phyloP scores from a whole-genome alignment of 805 yeast species.

The Candida dajiaensis region DNA sequence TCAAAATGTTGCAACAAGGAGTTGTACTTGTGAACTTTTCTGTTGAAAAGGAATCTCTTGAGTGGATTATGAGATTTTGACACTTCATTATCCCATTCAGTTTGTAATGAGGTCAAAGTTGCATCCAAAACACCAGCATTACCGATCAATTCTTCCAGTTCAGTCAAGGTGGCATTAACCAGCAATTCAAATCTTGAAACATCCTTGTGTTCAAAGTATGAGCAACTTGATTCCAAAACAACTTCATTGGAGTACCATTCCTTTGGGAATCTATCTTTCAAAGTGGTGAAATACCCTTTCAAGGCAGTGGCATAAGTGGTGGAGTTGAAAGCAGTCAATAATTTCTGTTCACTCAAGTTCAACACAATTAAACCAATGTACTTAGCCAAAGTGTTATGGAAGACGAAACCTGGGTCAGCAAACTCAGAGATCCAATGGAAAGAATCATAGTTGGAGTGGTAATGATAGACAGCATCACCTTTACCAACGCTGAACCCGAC shows the following conservation, averaged over 20 bases:
- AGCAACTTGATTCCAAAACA: not conserved
- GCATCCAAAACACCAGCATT: slow-evolving; percentile 25
- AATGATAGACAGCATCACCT: slow-evolving; percentile 60
- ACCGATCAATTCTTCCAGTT: slow-evolving; percentile 21
- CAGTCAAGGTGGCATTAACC: slow-evolving; percentile 24
- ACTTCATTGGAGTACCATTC: slow-evolving; percentile 20
- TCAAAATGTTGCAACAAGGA: slow-evolving; percentile 35
- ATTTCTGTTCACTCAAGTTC: slow-evolving; percentile 42
- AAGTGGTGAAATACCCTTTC: slow-evolving; percentile 30
- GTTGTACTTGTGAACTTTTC: slow-evolving; percentile 27
- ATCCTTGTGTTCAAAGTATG: slow-evolving; percentile 3
- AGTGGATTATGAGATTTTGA: slow-evolving; percentile 27
- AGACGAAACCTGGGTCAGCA: slow-evolving; percentile 58
- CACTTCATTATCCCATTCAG: slow-evolving; percentile 23
- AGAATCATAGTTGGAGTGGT: slow-evolving; percentile 73
- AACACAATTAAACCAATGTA: slow-evolving; percentile 45
- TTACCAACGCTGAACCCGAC: slow-evolving; percentile 42
- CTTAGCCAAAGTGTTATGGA: slow-evolving; percentile 52
- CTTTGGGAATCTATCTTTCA: slow-evolving; percentile 32
- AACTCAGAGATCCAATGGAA: slow-evolving; percentile 60
- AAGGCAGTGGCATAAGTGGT: slow-evolving; percentile 35
- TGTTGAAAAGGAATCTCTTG: slow-evolving; percentile 24
- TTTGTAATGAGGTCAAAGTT: slow-evolving; percentile 15
- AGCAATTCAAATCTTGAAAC: slow-evolving; percentile 20
- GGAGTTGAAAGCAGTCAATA: slow-evolving; percentile 33